Evolutionary conservation across 2,329 filamentous ascomycete genomes (phyloP), one percentile per base, ranked within the genome.

Genomic region (Trichoderma koningiopsis): DNA sequence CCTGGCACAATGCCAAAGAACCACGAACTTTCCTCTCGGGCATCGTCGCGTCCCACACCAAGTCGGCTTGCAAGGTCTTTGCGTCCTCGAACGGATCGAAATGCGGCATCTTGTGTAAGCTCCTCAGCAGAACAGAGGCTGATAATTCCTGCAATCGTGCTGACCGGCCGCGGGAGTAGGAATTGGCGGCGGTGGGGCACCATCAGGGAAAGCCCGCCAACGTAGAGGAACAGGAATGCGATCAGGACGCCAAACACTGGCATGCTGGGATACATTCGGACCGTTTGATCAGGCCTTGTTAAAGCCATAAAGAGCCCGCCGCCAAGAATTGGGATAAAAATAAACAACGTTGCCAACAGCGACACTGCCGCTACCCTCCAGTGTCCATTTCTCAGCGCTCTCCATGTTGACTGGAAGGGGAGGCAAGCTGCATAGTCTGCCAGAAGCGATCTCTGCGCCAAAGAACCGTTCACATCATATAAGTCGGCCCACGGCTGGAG

Each of bases 251-350:
- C 91, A 77, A 91, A 94, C 31, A 91, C 89, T 0, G 92, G 85
- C 73, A 93, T 85, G 74, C 92, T 89, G 11, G 93, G 89, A 68
- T 89, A 89, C 81, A 97, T 91, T 71, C 84, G 84, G 29, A 91
- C 86, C 27, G 82, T 76, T 19, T 81, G 81, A 5, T 79, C 76
- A 5, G 77, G 74, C 57, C 86, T 84, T 59, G 90, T 92, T 64
- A 93, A 85, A 1, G 91, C 90, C 86, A 92, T 90, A 82, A 94
- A 93, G 57, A 91, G 79, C 10, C 91, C 91, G 37, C 91, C 91
- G 0, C 85, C 87, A 6, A 94, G 83, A 68, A 92, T 81, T 2
- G 92, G 91, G 27, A 94, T 81, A 67, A 89, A 82, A 60, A 88
- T 79, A 72, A 89, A 89, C 55, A 90, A 75, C 0, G 88, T 78